phyloP scores from a whole-genome alignment of 768 basidiomycete genomes.

The Podaxis mareebaensis region DNA sequence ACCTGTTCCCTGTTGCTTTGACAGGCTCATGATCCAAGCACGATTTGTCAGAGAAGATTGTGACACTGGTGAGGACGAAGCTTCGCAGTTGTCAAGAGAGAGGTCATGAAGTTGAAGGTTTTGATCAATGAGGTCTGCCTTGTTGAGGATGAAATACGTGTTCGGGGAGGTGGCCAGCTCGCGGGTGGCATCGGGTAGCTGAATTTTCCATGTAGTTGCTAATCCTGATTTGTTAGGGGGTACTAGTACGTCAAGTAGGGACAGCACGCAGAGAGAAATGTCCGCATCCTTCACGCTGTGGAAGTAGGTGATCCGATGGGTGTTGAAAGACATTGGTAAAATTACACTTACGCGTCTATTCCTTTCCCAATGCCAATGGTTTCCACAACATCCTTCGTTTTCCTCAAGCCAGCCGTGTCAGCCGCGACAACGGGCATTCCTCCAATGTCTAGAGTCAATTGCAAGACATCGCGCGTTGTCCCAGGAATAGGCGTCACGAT shows the following conservation, averaged over 20 bases:
- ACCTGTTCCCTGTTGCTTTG: conserved; percentile 53
- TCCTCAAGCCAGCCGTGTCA: conserved; percentile 85
- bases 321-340: not conserved
- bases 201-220: conserved; percentile 16
- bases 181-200: conserved; percentile 44
- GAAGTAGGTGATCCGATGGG: not conserved
- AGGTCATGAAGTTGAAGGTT: not conserved
- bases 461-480: conserved; percentile 86
- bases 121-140: conserved; percentile 55
- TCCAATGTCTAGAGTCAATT: conserved; percentile 84
- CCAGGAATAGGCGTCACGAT: conserved; percentile 88
- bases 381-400: conserved; percentile 72
- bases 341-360: conserved; percentile 52
- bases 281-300: conserved; percentile 67
- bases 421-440: conserved; percentile 79
- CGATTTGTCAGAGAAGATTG: conserved; percentile 1
- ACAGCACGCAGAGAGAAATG: conserved; percentile 78
- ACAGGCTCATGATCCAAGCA: conserved; percentile 66
- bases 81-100: not conserved
- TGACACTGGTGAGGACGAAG: not conserved
- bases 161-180: conserved; percentile 46
- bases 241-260: conserved; percentile 51
- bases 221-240: conserved; percentile 3
- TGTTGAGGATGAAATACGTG: conserved; percentile 80
- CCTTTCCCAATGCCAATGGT: conserved; percentile 81